Base-by-base conservation (phyloP, 176 grass and related monocot genomes). In the Avena insularis region DNA sequence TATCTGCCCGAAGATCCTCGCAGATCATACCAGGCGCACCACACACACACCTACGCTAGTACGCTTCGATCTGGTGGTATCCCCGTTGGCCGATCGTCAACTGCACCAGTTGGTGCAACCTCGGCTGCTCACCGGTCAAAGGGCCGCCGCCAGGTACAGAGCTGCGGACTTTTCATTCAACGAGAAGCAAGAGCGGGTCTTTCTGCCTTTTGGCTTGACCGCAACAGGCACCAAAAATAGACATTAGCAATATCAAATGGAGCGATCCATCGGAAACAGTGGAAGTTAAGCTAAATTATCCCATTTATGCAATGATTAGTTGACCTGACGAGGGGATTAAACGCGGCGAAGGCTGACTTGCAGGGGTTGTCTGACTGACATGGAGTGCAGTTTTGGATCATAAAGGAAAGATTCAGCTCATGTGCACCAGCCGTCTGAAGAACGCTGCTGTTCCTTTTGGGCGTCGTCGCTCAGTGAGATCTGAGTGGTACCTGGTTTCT, bases 11-110 rank as follows among this genome's bases (percentile, higher is more conserved):
- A 33, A 54, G 31, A 87, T 84, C 58, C 88, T 55, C 11, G 36
- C 85, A n/a, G 25, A 87, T 91, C 85, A 15, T 55, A 84, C 80
- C 47, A 16, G 72, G 46, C 51, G 61, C 78, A 77, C 45, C 5
- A 46, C 8, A 47, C 45, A 47, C 62, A 14, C 5, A 19, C 50
- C 12, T 40, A 66, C 59, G 13, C 12, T 16, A n/a, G n/a, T n/a
- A n/a, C n/a, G n/a, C n/a, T n/a, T 16, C 47, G 79, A 86, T 86
- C 79, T 59, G 62, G 50, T 60, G 62, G 50, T 69, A 75, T 21
- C 57, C 38, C 38, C 38, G 4, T 40, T 6, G 35, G 3, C 16
- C 31, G 63, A 74, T 53, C 35, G 60, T 69, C 81, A 84, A 87
- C 68, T 11, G 63, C 5, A 25, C 57, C 53, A 19, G 16, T 48